Base-by-base conservation (phyloP, 805 yeast genomes). In the Candida montana region DNA sequence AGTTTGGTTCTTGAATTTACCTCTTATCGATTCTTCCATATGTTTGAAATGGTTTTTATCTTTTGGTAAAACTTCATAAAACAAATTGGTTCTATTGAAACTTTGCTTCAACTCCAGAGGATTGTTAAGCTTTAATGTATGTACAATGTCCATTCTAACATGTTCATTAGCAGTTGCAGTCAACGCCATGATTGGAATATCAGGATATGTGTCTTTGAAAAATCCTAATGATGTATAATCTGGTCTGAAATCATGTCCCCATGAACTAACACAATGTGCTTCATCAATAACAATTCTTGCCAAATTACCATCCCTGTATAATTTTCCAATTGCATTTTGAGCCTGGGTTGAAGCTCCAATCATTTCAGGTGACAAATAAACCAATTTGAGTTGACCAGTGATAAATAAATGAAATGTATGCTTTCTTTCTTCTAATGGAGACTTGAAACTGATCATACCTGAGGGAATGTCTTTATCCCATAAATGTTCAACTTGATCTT, bases 191-290 rank as follows among this genome's bases (percentile, higher is more conserved):
- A 93, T 69, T 1, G 99, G 99, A 5, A 88, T 77, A 39, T 73
- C 74, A 0, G 95, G 95, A 57, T 75, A 93, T 37, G 77, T 73
- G 16, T 65, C 61, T 54, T 88, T 88, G 61, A 93, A 85, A 49
- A 71, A 74, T 28, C 79, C 77, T 56, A 93, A 69, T 10, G 81
- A 83, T 53, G 89, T 86, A 65, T 93, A 93, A 61, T 93, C 98
- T 0, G 98, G 97, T 39, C 99, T 72, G 61, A 93, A 93, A 62
- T 93, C 99, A 63, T 93, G 99, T 17, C 99, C 99, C 99, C 99
- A 93, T 10, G 95, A 83, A 39, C 96, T 87, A 34, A 93, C 95
- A 72, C 99, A 93, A 64, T 93, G 99, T 0, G 99, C 99, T 58
- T 88, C 99, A 64, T 93, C 99, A 34, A 93, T 88, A 10, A 93